Conservation (phyloP, 345 rosid species). For the Theobroma cacao region DNA sequence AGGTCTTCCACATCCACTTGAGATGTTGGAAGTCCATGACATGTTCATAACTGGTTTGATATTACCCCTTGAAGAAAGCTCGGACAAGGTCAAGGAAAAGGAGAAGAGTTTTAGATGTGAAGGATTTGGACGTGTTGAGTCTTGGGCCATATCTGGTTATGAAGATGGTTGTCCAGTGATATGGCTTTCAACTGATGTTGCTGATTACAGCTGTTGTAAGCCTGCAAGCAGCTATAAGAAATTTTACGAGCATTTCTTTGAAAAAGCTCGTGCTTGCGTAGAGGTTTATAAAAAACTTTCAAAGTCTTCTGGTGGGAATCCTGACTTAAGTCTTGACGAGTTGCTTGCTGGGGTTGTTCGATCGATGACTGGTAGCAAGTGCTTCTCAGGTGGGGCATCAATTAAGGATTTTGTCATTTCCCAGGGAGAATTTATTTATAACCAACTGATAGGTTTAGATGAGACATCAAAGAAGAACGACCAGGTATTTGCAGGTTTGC, state of each 20-base stretch:
- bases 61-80: slow-evolving; percentile 40
- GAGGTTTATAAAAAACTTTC: slow-evolving; percentile 66
- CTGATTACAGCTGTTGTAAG: slow-evolving; percentile 56
- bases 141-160: slow-evolving; percentile 68
- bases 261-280: slow-evolving; percentile 55
- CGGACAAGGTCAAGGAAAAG: slow-evolving; percentile 39
- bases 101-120: slow-evolving; percentile 45
- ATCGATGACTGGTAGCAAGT: slow-evolving; percentile 49
- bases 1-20: slow-evolving; percentile 43
- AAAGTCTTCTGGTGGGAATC: slow-evolving; percentile 49
- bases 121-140: slow-evolving; percentile 49
- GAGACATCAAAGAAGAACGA: slow-evolving; percentile 47
- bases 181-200: slow-evolving; percentile 63
- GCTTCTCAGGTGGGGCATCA: slow-evolving; percentile 38
- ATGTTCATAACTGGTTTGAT: slow-evolving; percentile 53
- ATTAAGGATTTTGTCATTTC: slow-evolving; percentile 50
- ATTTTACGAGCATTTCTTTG: slow-evolving; percentile 43
- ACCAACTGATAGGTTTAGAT: slow-evolving; percentile 67
- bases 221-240: slow-evolving; percentile 54
- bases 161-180: slow-evolving; percentile 62
- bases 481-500: slow-evolving; percentile 37
- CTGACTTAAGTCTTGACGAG: slow-evolving; percentile 60
- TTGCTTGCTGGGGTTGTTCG: slow-evolving; percentile 60
- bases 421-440: slow-evolving; percentile 72
- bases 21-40: slow-evolving; percentile 56